phyloP scores from a whole-genome alignment of 352 stramenopile species.

The Aphanomyces astaci region DNA sequence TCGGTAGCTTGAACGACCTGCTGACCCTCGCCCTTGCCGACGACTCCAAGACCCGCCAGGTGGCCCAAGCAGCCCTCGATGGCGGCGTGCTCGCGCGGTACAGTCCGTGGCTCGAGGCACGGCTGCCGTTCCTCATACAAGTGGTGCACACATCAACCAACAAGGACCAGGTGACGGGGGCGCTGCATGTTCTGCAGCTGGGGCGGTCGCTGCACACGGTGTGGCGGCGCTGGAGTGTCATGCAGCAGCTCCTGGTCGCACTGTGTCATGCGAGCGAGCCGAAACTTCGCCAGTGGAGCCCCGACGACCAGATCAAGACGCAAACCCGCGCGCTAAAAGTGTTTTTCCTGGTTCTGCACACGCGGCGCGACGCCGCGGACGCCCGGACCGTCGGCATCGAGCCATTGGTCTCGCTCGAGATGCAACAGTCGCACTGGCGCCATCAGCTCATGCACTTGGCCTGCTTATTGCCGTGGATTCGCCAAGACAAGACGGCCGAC shows the following conservation, averaged over 20 bases:
- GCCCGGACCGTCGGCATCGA: constrained; percentile 25
- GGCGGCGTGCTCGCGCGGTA: background rate
- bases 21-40: background rate
- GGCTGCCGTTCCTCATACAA: background rate
- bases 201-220: background rate
- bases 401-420: constrained; percentile 36
- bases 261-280: constrained; percentile 2
- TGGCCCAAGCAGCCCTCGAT: background rate
- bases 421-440: constrained; percentile 56
- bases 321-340: constrained; percentile 4
- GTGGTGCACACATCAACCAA: background rate
- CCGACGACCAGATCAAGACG: constrained; percentile 21
- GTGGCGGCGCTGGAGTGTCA: background rate
- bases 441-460: constrained; percentile 70
- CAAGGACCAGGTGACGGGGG: constrained; percentile 2
- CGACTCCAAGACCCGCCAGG: constrained; percentile 10
- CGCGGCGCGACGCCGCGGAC: background rate
- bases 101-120: background rate
- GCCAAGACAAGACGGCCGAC: constrained; percentile 36
- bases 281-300: background rate
- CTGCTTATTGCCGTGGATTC: constrained; percentile 52
- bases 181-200: constrained; percentile 10
- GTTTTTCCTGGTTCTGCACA: constrained; percentile 2
- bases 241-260: background rate
- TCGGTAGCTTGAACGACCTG: background rate